Conservation (phyloP, 106 monocot species). For the Dioscorea dumetorum region DNA sequence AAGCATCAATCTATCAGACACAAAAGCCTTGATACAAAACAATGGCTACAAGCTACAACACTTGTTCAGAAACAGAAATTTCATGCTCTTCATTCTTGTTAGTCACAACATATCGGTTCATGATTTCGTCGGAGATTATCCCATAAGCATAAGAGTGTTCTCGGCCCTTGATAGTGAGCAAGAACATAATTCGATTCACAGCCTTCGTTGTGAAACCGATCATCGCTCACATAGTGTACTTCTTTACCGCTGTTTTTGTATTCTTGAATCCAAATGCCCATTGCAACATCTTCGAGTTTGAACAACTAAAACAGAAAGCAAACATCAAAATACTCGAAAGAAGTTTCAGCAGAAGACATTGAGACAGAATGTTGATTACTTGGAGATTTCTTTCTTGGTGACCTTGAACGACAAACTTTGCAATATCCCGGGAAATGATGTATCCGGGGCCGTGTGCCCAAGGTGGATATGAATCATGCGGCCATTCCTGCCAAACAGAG, state of each 20-base stretch:
- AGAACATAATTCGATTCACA: slow-evolving; percentile 69
- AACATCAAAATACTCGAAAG: not conserved
- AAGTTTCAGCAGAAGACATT: not conserved
- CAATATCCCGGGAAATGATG: slow-evolving; percentile 81
- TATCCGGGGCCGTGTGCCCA: slow-evolving; percentile 99
- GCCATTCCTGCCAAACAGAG: slow-evolving; percentile 68
- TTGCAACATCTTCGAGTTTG: slow-evolving; percentile 95
- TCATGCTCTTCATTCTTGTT: slow-evolving; percentile 3
- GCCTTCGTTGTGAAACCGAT: slow-evolving; percentile 48
- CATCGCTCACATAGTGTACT: slow-evolving; percentile 61
- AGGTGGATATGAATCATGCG: slow-evolving; percentile 67
- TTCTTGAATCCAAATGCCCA: slow-evolving; percentile 89
- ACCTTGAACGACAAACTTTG: slow-evolving; percentile 77
- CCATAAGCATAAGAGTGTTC: slow-evolving; percentile 84
- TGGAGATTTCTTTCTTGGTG: slow-evolving; percentile 65
- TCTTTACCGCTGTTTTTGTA: slow-evolving; percentile 50
- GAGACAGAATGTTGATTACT: slow-evolving; percentile 22
- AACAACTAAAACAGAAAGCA: slow-evolving; percentile 43
- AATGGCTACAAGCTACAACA: too few species aligned
- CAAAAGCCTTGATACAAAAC: too few species aligned
- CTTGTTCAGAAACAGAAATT: too few species aligned
- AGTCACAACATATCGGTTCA: slow-evolving; percentile 63
- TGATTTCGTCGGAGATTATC: slow-evolving; percentile 52
- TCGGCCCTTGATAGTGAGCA: slow-evolving; percentile 81
- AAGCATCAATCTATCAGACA: too few species aligned